Percentiles rank a stretch among this genome's conserved stretches.
Evolutionary conservation across 2,329 filamentous ascomycete species (phyloP).

Genomic region (Beauveria sp.): DNA sequence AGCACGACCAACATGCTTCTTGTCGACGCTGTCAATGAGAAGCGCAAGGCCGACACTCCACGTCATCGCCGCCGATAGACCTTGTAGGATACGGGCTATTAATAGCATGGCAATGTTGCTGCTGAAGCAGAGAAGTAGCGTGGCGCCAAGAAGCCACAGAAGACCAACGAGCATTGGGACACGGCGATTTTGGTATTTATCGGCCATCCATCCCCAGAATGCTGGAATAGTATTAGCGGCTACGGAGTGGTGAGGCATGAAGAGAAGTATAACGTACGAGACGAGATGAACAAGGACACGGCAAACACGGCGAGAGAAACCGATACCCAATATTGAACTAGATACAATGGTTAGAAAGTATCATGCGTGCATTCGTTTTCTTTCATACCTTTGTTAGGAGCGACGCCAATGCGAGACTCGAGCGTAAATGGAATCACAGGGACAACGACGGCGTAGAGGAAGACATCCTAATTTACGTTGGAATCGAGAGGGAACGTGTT

Average conservation of each 20-base stretch:
- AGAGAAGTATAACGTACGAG: constrained; percentile 21
- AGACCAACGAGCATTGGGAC: constrained; percentile 27
- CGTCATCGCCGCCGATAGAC: constrained; percentile 25
- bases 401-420: constrained; percentile 19
- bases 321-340: constrained; percentile 29
- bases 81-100: constrained; percentile 25
- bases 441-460: constrained; percentile 27
- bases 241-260: background rate
- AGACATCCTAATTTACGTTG: constrained; percentile 25
- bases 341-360: background rate
- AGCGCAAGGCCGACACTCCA: constrained; percentile 31
- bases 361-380: background rate
- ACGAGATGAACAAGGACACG: constrained; percentile 22
- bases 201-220: constrained; percentile 29
- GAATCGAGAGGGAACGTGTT: background rate
- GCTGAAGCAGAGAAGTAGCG: constrained; percentile 25
- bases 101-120: constrained; percentile 25
- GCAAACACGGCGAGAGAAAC: constrained; percentile 27
- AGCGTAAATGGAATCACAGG: constrained; percentile 27
- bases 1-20: constrained; percentile 23
- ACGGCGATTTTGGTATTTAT: constrained; percentile 25
- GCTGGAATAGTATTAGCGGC: constrained; percentile 16
- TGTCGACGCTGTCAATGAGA: constrained; percentile 27
- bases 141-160: constrained; percentile 22
- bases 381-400: constrained; percentile 15